Evolutionary conservation across 495 filamentous ascomycete species (phyloP).

Genomic region (Tuber indicum): DNA sequence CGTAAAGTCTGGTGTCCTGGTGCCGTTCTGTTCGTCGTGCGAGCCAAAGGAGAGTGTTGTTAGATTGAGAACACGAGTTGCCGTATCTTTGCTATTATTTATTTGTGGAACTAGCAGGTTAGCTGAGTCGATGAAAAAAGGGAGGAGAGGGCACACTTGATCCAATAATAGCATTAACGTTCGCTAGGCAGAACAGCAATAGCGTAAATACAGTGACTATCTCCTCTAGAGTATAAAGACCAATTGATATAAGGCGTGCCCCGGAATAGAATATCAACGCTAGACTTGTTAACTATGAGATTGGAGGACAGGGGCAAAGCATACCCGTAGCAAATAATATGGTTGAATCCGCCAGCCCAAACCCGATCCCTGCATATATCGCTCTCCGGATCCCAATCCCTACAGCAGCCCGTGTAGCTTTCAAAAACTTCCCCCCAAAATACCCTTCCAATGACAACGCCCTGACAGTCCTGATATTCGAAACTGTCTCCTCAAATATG

Average conservation of each 20-base stretch:
- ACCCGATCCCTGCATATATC: conserved; percentile 62
- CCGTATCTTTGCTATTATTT: conserved; percentile 62
- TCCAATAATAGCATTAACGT: conserved; percentile 58
- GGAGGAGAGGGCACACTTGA: conserved; percentile 47
- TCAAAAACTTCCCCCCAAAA: conserved; percentile 62
- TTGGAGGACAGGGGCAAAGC: conserved; percentile 5
- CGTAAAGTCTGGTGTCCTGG: conserved; percentile 42
- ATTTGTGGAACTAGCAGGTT: conserved; percentile 63
- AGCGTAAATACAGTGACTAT: conserved; percentile 74
- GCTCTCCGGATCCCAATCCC: conserved; percentile 55
- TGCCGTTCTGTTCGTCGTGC: conserved; percentile 50
- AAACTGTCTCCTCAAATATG: conserved; percentile 71
- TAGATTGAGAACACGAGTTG: conserved; percentile 66
- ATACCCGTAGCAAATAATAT: conserved; percentile 62
- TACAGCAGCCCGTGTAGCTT: conserved; percentile 49
- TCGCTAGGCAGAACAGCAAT: conserved; percentile 72
- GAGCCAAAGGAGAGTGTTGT: conserved; percentile 55
- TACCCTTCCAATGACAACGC: conserved; percentile 68
- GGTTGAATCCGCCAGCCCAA: conserved; percentile 65
- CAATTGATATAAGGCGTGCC: conserved; percentile 52
- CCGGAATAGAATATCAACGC: conserved; percentile 83
- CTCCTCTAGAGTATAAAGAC: conserved; percentile 49
- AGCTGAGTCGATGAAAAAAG: conserved; percentile 11
- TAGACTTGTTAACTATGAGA: conserved; percentile 27
- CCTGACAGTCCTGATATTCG: conserved; percentile 73